phyloP scores from a whole-genome alignment of 345 rosid genomes.

The Rhizophora apiculata region DNA sequence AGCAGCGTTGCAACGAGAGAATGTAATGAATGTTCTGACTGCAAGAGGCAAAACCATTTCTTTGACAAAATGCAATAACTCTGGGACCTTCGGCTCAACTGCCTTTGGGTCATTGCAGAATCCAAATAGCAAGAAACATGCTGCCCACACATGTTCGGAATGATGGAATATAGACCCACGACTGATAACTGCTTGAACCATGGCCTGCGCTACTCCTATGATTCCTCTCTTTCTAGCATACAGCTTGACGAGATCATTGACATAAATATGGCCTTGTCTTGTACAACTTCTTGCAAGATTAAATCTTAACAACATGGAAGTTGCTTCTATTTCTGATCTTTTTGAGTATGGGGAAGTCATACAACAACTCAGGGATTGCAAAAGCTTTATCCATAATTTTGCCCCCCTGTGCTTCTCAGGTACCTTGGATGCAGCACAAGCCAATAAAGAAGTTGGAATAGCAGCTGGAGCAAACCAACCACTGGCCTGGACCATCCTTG shows the following conservation, averaged over 20 bases:
- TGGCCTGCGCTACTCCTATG: slow-evolving; percentile 49
- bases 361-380: slow-evolving; percentile 64
- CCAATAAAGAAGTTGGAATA: slow-evolving; percentile 62
- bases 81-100: slow-evolving; percentile 66
- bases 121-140: slow-evolving; percentile 71
- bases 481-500: slow-evolving; percentile 80
- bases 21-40: slow-evolving; percentile 59
- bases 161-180: slow-evolving; percentile 58
- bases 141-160: slow-evolving; percentile 78
- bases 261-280: slow-evolving; percentile 54
- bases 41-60: slow-evolving; percentile 76
- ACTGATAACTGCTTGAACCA: slow-evolving; percentile 68
- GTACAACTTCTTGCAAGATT: slow-evolving; percentile 69
- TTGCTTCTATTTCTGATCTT: slow-evolving; percentile 74
- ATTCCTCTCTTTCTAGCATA: slow-evolving; percentile 57
- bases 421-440: slow-evolving; percentile 72
- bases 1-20: slow-evolving; percentile 77
- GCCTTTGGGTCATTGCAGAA: slow-evolving; percentile 60
- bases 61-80: slow-evolving; percentile 54
- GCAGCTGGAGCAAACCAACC: slow-evolving; percentile 94
- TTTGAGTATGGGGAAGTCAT: slow-evolving; percentile 55
- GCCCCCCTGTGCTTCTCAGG: slow-evolving; percentile 64
- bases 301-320: slow-evolving; percentile 77
- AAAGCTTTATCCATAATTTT: slow-evolving; percentile 49
- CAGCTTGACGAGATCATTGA: slow-evolving; percentile 67